Base-by-base conservation (phyloP, 257 asterid genomes). In the Fraxinus anomala region DNA sequence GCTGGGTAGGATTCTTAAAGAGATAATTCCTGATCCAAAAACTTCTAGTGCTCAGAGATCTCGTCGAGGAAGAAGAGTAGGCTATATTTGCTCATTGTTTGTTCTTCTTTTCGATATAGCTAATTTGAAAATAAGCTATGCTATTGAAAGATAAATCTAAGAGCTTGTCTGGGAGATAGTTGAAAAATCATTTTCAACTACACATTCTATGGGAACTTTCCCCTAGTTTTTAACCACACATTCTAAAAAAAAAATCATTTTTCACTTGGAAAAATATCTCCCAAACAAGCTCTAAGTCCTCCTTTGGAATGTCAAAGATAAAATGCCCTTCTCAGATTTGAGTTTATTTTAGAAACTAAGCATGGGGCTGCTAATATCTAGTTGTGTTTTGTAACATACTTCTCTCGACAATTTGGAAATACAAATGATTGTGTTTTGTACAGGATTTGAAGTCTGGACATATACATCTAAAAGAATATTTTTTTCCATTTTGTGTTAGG, bases 1-100 rank as follows among this genome's bases (percentile, higher is more conserved):
- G 85, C 84, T 94, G 78, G 88, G 85, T 83, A 91, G 91, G 86
- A 86, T 92, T 75, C 91, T 94, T 59, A 84, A 89, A 88, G 97
- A 92, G 82, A 86, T 91, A 70, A 83, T 87, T 81, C 89, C 90
- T 69, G 89, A 85, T 76, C 83, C 92, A 26, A 88, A 86, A 77
- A 80, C 82, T 69, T 83, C 84, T 77, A 78, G 76, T 82, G 68
- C 85, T 71, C 93, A 81, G 71, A 87, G 85, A 86, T 70, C 94
- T 79, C 89, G 81, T 63, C 79, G 85, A 47, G 92, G 93, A 85
- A 91, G 97, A 91, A 91, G 83, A 84, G 98, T 94, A 84, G 40
- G 89, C 49, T 80, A 74, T 83, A 61, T 51, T 76, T 51, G 33
- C 42, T 75, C 73, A 76, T 68, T 19, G 23, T 24, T 66, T 34